Evolutionary conservation across 441 rosid species (phyloP).

Genomic region (Erodium chrysanthum): DNA sequence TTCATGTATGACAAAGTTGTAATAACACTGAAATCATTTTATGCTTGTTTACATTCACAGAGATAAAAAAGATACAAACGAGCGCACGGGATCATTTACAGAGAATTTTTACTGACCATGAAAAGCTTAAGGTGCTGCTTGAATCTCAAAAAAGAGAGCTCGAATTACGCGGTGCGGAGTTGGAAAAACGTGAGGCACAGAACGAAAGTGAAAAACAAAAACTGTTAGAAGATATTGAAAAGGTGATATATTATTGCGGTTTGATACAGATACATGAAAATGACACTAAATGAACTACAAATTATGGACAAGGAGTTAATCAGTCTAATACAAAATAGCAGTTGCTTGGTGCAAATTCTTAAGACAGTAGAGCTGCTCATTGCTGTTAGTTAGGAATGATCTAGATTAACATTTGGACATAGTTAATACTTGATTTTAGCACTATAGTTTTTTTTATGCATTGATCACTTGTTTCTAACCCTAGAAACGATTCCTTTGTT

Average conservation of each 20-base stretch:
- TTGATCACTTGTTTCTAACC: background rate
- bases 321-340: background rate
- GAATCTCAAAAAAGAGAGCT: constrained; percentile 67
- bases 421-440: background rate
- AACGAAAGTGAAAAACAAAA: constrained; percentile 60
- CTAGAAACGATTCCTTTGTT: background rate
- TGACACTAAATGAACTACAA: background rate
- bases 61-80: constrained; percentile 58
- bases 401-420: background rate
- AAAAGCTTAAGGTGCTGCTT: constrained; percentile 61
- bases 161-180: constrained; percentile 51
- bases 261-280: background rate
- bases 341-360: background rate
- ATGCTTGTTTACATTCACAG: constrained; percentile 27
- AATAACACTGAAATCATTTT: background rate
- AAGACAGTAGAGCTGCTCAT: background rate
- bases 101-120: constrained; percentile 68
- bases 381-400: background rate
- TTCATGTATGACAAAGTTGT: constrained; percentile 45
- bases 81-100: constrained; percentile 60
- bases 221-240: constrained; percentile 52
- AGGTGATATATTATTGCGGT: constrained; percentile 31
- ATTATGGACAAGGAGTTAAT: background rate
- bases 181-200: constrained; percentile 65
- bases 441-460: background rate